Evolutionary conservation across 352 stramenopile genomes (phyloP).

Genomic region (Globisporangium acanthophoron): DNA sequence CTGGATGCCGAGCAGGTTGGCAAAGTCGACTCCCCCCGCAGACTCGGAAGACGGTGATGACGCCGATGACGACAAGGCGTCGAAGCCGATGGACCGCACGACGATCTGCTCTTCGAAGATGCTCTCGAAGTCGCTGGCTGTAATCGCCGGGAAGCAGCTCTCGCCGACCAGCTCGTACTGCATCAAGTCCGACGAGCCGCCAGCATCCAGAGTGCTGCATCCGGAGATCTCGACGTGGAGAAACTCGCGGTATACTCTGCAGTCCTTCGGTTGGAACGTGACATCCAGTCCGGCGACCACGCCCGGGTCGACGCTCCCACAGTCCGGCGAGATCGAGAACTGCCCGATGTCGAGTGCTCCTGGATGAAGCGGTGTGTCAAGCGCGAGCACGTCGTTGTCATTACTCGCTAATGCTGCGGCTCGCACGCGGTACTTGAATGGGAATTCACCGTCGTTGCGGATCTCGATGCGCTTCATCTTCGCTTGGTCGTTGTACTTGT

Average conservation of each 20-base stretch:
- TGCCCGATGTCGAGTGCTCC: slow-evolving; percentile 52
- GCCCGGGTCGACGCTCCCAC: slow-evolving; percentile 82
- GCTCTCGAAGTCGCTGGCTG: slow-evolving; percentile 75
- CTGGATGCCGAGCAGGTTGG: slow-evolving; percentile 28
- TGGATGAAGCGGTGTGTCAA: slow-evolving; percentile 34
- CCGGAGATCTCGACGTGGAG: slow-evolving; percentile 76
- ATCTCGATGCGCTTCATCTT: slow-evolving; percentile 85
- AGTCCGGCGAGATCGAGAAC: slow-evolving; percentile 76
- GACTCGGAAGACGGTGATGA: background rate
- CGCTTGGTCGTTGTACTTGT: slow-evolving; percentile 84
- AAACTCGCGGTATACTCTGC: slow-evolving; percentile 61
- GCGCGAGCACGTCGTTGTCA: slow-evolving; percentile 16
- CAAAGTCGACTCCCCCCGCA: background rate
- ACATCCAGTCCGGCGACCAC: slow-evolving; percentile 67
- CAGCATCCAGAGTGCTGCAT: slow-evolving; percentile 39
- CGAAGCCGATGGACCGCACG: slow-evolving; percentile 63
- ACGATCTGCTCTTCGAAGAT: slow-evolving; percentile 96
- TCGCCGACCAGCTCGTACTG: slow-evolving; percentile 89
- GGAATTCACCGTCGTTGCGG: slow-evolving; percentile 92
- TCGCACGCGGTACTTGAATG: slow-evolving; percentile 84
- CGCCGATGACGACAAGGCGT: slow-evolving; percentile 6
- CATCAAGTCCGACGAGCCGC: slow-evolving; percentile 21
- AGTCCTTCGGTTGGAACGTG: slow-evolving; percentile 76
- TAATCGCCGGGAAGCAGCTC: slow-evolving; percentile 92
- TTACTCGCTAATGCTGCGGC: background rate